phyloP scores from a whole-genome alignment of 2,329 filamentous ascomycete species.

The Colletotrichum cordylinicola region DNA sequence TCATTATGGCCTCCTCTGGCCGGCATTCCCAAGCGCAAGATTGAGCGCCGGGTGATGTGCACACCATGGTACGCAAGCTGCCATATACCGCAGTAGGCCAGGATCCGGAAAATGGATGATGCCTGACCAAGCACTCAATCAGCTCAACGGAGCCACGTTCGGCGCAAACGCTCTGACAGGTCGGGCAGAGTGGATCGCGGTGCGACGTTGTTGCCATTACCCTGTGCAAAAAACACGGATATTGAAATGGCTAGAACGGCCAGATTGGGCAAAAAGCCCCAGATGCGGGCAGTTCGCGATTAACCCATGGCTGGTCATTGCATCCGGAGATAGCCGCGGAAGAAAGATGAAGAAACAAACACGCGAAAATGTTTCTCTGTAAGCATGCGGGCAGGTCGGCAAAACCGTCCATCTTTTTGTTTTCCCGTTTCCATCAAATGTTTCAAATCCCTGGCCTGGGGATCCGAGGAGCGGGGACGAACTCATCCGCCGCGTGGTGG shows the following conservation, averaged over 20 bases:
- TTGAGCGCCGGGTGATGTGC: neutral
- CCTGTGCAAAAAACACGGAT: neutral
- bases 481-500: slow-evolving; percentile 1
- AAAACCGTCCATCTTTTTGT: neutral
- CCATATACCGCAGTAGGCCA: neutral
- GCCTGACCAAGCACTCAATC: slow-evolving; percentile 6
- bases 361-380: neutral
- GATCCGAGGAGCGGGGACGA: slow-evolving; percentile 11
- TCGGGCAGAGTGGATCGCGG: neutral
- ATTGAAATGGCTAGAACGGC: neutral
- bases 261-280: neutral
- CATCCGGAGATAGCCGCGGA: slow-evolving; percentile 3
- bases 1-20: neutral
- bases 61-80: neutral
- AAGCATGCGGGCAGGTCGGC: neutral
- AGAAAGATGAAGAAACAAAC: neutral
- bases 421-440: slow-evolving; percentile 15
- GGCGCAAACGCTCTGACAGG: slow-evolving; percentile 14
- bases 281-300: neutral
- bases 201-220: slow-evolving; percentile 9
- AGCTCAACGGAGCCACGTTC: neutral
- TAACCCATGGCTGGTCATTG: neutral
- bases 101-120: slow-evolving; percentile 7
- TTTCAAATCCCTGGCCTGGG: slow-evolving; percentile 13
- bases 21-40: neutral